These are phyloP conservation scores for Globisporangium viniferum DNA, from an alignment of 352 stramenopile genomes.

Conservation along the genomic window DNA sequence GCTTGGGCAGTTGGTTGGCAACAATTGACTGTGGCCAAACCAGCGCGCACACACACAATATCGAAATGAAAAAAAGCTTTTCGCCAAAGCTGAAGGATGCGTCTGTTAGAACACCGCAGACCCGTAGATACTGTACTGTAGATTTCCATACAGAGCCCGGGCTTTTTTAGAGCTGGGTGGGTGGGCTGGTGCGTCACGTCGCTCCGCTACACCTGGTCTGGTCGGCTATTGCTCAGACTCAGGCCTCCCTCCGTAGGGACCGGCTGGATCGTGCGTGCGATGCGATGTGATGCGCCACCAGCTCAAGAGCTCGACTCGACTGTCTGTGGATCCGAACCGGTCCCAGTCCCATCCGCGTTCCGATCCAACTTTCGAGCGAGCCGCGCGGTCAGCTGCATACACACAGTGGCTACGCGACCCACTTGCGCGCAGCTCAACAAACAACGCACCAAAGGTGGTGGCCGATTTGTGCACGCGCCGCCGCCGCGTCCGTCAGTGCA, in stretches of 20 bases:
- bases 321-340: conserved; percentile 2
- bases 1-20: neutral
- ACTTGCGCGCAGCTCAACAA: neutral
- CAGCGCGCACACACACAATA: neutral
- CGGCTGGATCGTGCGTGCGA: neutral
- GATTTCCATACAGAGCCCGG: neutral
- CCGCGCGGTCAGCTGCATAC: neutral
- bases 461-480: conserved; percentile 8
- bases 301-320: neutral
- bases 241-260: neutral
- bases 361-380: conserved; percentile 4
- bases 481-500: conserved; percentile 5
- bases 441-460: neutral
- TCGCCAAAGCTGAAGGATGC: neutral
- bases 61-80: neutral
- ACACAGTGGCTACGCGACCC: neutral
- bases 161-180: neutral
- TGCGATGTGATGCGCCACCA: conserved; percentile 3
- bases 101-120: neutral
- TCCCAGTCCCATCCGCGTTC: conserved; percentile 1
- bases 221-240: neutral
- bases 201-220: neutral
- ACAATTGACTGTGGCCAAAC: neutral
- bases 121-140: neutral
- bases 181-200: conserved; percentile 4